Evolutionary conservation across 2,329 filamentous ascomycete genomes (phyloP).

Genomic region (Thelonectria rubi): DNA sequence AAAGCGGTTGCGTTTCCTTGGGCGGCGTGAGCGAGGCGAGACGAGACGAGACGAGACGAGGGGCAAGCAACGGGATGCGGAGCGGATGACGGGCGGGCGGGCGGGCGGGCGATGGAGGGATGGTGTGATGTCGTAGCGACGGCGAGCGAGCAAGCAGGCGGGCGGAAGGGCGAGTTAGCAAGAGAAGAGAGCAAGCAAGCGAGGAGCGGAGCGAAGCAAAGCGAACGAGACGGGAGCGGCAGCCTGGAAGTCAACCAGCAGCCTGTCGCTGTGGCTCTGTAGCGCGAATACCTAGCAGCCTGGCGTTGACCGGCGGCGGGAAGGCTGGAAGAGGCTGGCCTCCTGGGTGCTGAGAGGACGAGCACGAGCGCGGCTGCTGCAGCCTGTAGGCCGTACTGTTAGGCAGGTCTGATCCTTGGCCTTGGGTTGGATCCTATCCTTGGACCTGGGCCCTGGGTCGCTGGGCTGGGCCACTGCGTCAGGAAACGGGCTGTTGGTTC

Average conservation of each 20-base stretch:
- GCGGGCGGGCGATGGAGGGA: conserved; percentile 7
- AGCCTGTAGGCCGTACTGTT: background rate
- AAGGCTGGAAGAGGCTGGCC: conserved; percentile 16
- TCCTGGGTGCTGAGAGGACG: background rate
- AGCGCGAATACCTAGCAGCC: conserved; percentile 12
- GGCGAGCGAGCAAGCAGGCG: conserved; percentile 8
- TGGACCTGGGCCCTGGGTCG: conserved; percentile 7
- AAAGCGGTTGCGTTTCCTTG: conserved; percentile 33
- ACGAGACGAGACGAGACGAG: conserved; percentile 20
- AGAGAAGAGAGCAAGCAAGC: conserved; percentile 1
- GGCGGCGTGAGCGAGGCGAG: conserved; percentile 15
- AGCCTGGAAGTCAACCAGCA: conserved; percentile 3
- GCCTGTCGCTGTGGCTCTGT: conserved; percentile 16
- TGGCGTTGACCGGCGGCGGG: conserved; percentile 13
- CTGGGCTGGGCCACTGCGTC: background rate
- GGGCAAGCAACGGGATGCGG: conserved; percentile 21
- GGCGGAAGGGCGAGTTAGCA: background rate
- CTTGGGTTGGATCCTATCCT: conserved; percentile 5
- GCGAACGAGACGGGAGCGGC: background rate
- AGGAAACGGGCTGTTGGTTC: conserved; percentile 4
- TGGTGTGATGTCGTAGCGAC: conserved; percentile 27
- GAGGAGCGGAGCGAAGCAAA: background rate
- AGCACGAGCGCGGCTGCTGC: conserved; percentile 2
- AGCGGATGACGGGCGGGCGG: conserved; percentile 22
- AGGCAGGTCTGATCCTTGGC: conserved; percentile 1